A percentile compares a stretch with the other conserved stretches of the same genome.
phyloP scores from a whole-genome alignment of 75 land plant genomes.

The Cunninghamia lanceolata region DNA sequence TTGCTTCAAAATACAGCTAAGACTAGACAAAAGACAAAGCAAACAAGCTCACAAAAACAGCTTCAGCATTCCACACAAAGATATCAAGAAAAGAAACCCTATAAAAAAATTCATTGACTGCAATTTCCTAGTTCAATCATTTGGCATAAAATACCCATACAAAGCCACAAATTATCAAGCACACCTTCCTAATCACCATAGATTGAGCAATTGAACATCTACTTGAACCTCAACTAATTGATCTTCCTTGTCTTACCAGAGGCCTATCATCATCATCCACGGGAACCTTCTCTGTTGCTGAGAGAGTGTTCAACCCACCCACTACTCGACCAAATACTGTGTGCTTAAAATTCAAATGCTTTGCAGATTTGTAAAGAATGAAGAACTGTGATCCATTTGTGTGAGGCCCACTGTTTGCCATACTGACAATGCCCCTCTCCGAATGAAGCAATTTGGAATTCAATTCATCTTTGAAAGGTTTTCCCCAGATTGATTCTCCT shows the following conservation, averaged over 20 bases:
- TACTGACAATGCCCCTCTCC: slow-evolving; percentile 89
- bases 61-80: not conserved
- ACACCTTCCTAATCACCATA: not conserved
- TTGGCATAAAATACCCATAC: not conserved
- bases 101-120: not conserved
- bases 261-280: slow-evolving; percentile 94
- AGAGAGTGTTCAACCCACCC: slow-evolving; percentile 81
- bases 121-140: not conserved
- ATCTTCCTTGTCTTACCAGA: slow-evolving; percentile 37
- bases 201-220: not conserved
- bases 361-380: slow-evolving; percentile 91
- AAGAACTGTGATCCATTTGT: slow-evolving; percentile 97
- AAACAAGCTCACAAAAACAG: not conserved
- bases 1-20: not conserved
- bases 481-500: slow-evolving; percentile 96
- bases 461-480: slow-evolving; percentile 95
- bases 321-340: slow-evolving; percentile 95
- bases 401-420: slow-evolving; percentile 99
- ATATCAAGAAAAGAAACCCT: not conserved
- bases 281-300: slow-evolving; percentile 94
- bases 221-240: not conserved
- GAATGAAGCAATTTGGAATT: slow-evolving; percentile 89
- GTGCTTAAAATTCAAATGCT: slow-evolving; percentile 90
- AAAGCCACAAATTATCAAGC: not conserved
- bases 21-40: not conserved